phyloP scores from a whole-genome alignment of 306 rosid species.

The Trifolium dubium region DNA sequence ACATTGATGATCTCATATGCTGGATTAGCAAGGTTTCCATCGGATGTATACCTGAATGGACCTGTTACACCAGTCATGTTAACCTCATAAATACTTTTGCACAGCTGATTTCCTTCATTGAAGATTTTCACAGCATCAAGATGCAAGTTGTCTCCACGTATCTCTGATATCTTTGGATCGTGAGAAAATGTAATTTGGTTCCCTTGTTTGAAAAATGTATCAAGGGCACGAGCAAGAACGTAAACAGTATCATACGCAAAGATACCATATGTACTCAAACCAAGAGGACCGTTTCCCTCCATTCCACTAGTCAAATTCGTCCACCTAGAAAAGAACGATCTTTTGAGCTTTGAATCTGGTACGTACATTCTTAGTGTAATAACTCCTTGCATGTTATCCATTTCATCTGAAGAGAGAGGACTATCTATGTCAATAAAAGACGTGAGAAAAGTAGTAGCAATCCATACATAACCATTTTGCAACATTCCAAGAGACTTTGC shows the following conservation, averaged over 20 bases:
- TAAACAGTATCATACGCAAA: slow-evolving; percentile 90
- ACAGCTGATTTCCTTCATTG: slow-evolving; percentile 67
- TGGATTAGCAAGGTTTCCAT: slow-evolving; percentile 68
- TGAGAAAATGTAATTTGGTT: slow-evolving; percentile 68
- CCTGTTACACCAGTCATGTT: slow-evolving; percentile 89
- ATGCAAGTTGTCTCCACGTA: slow-evolving; percentile 56
- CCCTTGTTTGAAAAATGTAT: slow-evolving; percentile 76
- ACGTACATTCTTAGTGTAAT: slow-evolving; percentile 69
- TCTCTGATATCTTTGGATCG: slow-evolving; percentile 55
- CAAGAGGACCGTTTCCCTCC: slow-evolving; percentile 50
- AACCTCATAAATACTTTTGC: slow-evolving; percentile 57
- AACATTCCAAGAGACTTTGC: slow-evolving; percentile 85
- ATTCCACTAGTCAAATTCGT: slow-evolving; percentile 64
- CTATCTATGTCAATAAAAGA: slow-evolving; percentile 55
- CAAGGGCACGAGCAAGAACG: slow-evolving; percentile 84
- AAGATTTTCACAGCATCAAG: slow-evolving; percentile 80
- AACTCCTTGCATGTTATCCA: slow-evolving; percentile 74
- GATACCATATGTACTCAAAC: slow-evolving; percentile 70
- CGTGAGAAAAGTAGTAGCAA: slow-evolving; percentile 76
- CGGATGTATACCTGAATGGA: slow-evolving; percentile 58
- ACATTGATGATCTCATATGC: slow-evolving; percentile 88
- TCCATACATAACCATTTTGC: slow-evolving; percentile 92
- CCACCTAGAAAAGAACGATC: slow-evolving; percentile 76
- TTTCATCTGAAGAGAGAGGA: slow-evolving; percentile 52
- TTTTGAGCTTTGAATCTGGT: slow-evolving; percentile 71